Percentiles rank a stretch among this genome's conserved stretches.
Conservation (phyloP, 176 grass and related monocot genomes). For the Secale cereale region DNA sequence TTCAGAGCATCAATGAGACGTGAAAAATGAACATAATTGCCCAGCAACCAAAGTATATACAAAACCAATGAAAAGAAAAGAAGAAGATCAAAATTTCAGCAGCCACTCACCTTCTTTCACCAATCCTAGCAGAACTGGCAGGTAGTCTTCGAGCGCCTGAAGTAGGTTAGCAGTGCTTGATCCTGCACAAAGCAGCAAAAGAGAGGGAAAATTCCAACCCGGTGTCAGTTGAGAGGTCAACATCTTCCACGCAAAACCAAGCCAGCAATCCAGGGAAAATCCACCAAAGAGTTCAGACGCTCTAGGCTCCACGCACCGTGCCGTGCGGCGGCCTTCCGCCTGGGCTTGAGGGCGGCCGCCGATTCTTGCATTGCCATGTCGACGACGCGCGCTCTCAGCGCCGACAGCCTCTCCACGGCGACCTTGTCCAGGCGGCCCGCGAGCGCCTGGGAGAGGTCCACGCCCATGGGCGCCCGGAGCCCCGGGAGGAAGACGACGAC, state of each 20-base stretch:
- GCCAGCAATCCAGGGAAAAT: background rate
- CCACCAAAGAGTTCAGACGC: conserved; percentile 3
- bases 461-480: conserved; percentile 60
- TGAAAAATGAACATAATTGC: background rate
- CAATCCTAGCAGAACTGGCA: conserved; percentile 72
- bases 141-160: conserved; percentile 69
- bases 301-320: conserved; percentile 54
- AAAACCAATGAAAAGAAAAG: background rate
- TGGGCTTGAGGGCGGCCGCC: conserved; percentile 52
- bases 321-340: conserved; percentile 49
- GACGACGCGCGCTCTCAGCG: conserved; percentile 54
- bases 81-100: background rate
- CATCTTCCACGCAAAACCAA: conserved; percentile 1
- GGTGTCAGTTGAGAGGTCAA: conserved; percentile 23
- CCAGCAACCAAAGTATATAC: background rate
- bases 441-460: conserved; percentile 59
- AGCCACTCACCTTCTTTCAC: conserved; percentile 63
- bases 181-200: conserved; percentile 30
- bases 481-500: conserved; percentile 88
- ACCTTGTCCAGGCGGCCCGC: conserved; percentile 41
- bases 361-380: conserved; percentile 82
- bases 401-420: conserved; percentile 49
- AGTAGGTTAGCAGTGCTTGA: conserved; percentile 65
- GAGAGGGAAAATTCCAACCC: background rate
- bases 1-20: background rate